A percentile compares a stretch with the other conserved stretches of the same genome.
Evolutionary conservation across 2,329 filamentous ascomycete species (phyloP).

Genomic region (Xylogone sp.): DNA sequence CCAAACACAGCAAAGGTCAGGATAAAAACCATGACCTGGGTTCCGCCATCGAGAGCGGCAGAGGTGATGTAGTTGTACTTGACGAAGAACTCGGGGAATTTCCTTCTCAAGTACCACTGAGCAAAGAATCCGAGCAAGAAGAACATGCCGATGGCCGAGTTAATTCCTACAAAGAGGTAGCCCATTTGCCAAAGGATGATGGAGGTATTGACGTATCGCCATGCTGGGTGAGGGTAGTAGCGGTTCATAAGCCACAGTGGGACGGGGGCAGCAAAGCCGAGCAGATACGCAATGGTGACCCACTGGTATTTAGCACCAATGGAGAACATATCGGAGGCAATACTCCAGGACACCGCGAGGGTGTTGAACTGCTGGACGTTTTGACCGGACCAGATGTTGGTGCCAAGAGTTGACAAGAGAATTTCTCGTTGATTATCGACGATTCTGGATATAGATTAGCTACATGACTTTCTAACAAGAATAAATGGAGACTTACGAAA

Average conservation of each 20-base stretch:
- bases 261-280: slow-evolving; percentile 40
- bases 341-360: slow-evolving; percentile 32
- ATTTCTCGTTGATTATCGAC: slow-evolving; percentile 38
- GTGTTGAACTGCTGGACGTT: slow-evolving; percentile 43
- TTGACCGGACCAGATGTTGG: slow-evolving; percentile 43
- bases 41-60: slow-evolving; percentile 66
- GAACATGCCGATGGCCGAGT: slow-evolving; percentile 31
- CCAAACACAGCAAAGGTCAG: slow-evolving; percentile 58
- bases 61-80: slow-evolving; percentile 76
- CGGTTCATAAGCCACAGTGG: slow-evolving; percentile 29
- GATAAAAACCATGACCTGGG: slow-evolving; percentile 63
- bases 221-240: slow-evolving; percentile 19
- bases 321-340: slow-evolving; percentile 38
- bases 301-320: slow-evolving; percentile 34
- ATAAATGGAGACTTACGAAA: no score
- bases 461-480: no score
- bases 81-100: slow-evolving; percentile 68
- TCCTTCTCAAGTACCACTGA: slow-evolving; percentile 41
- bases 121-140: slow-evolving; percentile 32
- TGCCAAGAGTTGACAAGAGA: slow-evolving; percentile 36
- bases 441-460: slow-evolving; percentile 24
- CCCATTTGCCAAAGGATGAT: slow-evolving; percentile 41
- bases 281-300: slow-evolving; percentile 35
- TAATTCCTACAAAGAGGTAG: slow-evolving; percentile 39
- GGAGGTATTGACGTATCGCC: slow-evolving; percentile 34